Evolutionary conservation across 2,329 filamentous ascomycete species (phyloP).

Genomic region (Fusarium chuoi): DNA sequence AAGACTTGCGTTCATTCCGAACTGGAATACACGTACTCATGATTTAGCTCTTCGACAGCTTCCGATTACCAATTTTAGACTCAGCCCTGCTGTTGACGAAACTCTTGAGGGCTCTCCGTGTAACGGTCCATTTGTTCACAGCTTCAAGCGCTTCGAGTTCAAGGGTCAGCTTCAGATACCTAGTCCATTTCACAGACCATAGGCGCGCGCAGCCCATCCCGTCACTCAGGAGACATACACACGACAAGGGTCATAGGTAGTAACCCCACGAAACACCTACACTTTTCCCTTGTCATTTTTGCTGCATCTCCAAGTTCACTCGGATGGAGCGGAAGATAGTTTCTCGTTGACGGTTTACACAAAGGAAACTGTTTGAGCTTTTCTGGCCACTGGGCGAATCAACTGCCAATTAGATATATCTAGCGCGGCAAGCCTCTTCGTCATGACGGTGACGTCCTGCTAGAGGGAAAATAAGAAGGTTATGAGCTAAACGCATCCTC

Average conservation of each 20-base stretch:
- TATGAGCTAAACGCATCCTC: slow-evolving; percentile 6
- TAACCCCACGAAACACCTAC: slow-evolving; percentile 25
- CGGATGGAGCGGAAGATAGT: slow-evolving; percentile 37
- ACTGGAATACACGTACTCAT: slow-evolving; percentile 4
- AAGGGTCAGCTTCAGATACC: slow-evolving; percentile 26
- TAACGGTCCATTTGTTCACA: slow-evolving; percentile 17
- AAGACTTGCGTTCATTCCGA: slow-evolving; percentile 8
- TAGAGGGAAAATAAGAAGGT: background rate
- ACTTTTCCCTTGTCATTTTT: slow-evolving; percentile 1
- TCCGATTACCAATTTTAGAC: background rate
- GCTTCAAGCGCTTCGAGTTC: slow-evolving; percentile 5
- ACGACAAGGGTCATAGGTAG: slow-evolving; percentile 8
- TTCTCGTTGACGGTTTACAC: slow-evolving; percentile 8
- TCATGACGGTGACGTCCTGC: slow-evolving; percentile 33
- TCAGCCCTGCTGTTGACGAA: slow-evolving; percentile 25
- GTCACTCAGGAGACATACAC: slow-evolving; percentile 12
- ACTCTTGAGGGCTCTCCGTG: slow-evolving; percentile 7
- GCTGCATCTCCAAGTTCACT: slow-evolving; percentile 1
- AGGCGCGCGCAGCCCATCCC: slow-evolving; percentile 24
- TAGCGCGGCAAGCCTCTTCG: slow-evolving; percentile 30
- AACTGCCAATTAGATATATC: slow-evolving; percentile 10
- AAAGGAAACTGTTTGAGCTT: slow-evolving; percentile 23
- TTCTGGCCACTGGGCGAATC: slow-evolving; percentile 8
- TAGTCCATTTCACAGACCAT: slow-evolving; percentile 9
- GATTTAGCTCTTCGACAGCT: background rate